Evolutionary conservation across 352 stramenopile genomes (phyloP).

Genomic region (Globisporangium rhizosaccharum): DNA sequence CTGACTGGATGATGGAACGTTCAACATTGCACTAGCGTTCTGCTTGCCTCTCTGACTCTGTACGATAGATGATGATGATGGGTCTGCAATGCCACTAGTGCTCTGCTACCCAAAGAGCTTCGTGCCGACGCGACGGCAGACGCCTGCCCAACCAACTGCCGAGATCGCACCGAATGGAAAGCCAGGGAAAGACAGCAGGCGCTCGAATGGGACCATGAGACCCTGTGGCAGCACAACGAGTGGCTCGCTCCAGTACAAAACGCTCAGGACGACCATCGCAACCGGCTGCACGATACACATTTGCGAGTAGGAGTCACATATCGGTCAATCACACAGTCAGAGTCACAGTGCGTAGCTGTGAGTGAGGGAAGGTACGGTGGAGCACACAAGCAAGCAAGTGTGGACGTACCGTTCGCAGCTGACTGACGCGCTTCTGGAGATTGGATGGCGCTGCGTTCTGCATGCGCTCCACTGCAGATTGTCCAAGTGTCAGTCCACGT

Average conservation of each 20-base stretch:
- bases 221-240: conserved; percentile 66
- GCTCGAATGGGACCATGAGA: conserved; percentile 73
- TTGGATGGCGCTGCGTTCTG: conserved; percentile 56
- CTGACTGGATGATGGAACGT: no score
- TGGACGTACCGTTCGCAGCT: conserved; percentile 54
- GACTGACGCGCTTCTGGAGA: conserved; percentile 70
- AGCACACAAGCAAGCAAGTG: background rate
- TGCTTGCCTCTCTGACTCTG: no score
- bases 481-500: background rate
- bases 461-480: conserved; percentile 50
- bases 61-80: no score
- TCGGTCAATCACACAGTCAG: background rate
- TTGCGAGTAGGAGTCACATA: conserved; percentile 1
- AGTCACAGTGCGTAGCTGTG: background rate
- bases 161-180: conserved; percentile 75
- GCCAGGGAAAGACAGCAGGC: conserved; percentile 65
- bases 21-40: no score
- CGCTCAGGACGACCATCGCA: conserved; percentile 40
- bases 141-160: conserved; percentile 63
- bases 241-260: conserved; percentile 78
- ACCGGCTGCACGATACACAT: conserved; percentile 30
- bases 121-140: conserved; percentile 68
- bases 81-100: background rate
- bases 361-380: background rate
- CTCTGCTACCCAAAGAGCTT: conserved; percentile 52